A percentile compares a stretch with the other conserved stretches of the same genome.
Evolutionary conservation across 2,329 filamentous ascomycete genomes (phyloP).

Genomic region (Microdochium nivale): DNA sequence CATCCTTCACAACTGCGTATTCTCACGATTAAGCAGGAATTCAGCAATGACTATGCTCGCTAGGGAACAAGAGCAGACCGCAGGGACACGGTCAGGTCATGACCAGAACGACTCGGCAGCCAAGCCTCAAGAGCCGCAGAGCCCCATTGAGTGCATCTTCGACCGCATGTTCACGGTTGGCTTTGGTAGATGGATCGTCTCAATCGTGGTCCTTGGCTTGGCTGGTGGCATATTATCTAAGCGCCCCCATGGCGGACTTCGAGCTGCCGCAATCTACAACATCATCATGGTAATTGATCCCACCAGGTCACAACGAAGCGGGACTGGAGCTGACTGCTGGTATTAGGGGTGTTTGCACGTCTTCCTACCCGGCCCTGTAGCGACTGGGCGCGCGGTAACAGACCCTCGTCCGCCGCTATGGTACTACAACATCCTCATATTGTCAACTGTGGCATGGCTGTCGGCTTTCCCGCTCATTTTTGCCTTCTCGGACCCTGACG

Average conservation of each 20-base stretch:
- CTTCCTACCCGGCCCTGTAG: background rate
- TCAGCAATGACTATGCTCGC: too few relatives aligned
- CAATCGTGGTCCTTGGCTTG: background rate
- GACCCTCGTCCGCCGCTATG: background rate
- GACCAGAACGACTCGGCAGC: background rate
- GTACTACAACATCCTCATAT: background rate
- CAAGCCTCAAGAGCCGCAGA: background rate
- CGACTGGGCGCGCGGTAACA: background rate
- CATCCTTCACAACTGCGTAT: too few relatives aligned
- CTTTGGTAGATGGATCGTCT: background rate
- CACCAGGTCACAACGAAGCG: background rate
- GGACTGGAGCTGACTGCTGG: background rate
- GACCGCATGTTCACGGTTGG: background rate
- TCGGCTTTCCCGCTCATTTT: background rate
- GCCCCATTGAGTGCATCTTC: background rate
- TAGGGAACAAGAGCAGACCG: background rate
- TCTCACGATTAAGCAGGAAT: too few relatives aligned
- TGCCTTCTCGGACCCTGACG: background rate
- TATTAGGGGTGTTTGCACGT: background rate
- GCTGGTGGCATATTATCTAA: background rate
- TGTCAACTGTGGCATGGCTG: background rate
- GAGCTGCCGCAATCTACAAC: background rate
- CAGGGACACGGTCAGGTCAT: background rate
- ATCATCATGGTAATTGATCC: background rate
- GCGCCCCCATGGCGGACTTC: background rate